phyloP scores from a whole-genome alignment of 139 green algal species.

The Chlamydomonas urium region DNA sequence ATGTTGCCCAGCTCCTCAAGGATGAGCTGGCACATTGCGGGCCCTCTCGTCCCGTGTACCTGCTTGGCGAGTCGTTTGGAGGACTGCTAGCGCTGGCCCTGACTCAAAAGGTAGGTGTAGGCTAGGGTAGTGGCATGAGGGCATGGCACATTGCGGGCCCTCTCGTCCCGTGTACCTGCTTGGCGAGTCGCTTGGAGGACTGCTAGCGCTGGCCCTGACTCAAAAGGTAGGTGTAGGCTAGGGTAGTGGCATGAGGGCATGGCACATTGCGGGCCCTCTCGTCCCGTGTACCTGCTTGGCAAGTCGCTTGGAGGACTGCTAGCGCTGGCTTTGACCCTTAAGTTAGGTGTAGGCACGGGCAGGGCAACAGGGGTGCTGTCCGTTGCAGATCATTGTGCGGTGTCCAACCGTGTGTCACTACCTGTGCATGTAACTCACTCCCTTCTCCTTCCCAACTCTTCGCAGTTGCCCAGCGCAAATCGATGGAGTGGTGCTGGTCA shows the following conservation, averaged over 20 bases:
- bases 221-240: neutral
- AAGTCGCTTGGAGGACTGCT: slow-evolving; percentile 86
- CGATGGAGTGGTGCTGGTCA: too few species aligned
- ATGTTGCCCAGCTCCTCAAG: slow-evolving; percentile 28
- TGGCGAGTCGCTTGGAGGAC: slow-evolving; percentile 83
- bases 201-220: slow-evolving; percentile 60
- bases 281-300: slow-evolving; percentile 84
- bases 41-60: slow-evolving; percentile 70
- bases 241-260: neutral
- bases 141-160: neutral
- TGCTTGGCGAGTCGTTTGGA: slow-evolving; percentile 88
- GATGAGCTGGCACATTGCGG: slow-evolving; percentile 15
- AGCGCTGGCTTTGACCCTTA: slow-evolving; percentile 38
- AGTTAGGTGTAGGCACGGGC: neutral
- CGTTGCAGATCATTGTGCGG: slow-evolving; percentile 37
- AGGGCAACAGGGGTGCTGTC: neutral
- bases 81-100: slow-evolving; percentile 72
- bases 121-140: neutral
- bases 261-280: neutral
- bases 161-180: slow-evolving; percentile 80
- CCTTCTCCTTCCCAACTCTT: too few species aligned
- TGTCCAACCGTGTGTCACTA: slow-evolving; percentile 83
- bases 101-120: neutral
- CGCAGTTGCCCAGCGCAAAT: too few species aligned
- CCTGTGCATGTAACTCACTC: too few species aligned